Evolutionary conservation across 164 flowering plant genomes (phyloP).

Genomic region (Macadamia tetraphylla): DNA sequence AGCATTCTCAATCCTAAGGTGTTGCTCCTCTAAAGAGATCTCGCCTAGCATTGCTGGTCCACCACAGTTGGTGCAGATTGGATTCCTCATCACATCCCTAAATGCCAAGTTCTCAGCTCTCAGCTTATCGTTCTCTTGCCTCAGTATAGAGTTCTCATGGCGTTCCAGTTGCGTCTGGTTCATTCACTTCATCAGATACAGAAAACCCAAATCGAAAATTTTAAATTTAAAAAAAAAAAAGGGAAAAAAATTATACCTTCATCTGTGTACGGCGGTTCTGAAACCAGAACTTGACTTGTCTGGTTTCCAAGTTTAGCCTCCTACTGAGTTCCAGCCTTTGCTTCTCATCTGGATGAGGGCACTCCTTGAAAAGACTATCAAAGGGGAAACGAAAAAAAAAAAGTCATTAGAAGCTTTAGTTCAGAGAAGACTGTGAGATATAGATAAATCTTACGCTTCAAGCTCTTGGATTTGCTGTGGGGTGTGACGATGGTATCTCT

Average conservation of each 20-base stretch:
- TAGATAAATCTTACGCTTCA: slow-evolving; percentile 54
- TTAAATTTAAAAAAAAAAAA: background rate
- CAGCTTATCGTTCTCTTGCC: slow-evolving; percentile 92
- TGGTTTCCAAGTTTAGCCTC: slow-evolving; percentile 71
- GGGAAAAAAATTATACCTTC: slow-evolving; percentile 48
- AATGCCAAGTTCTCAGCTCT: slow-evolving; percentile 85
- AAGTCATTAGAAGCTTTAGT: slow-evolving; percentile 5
- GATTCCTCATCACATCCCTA: slow-evolving; percentile 85
- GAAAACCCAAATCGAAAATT: too few species aligned
- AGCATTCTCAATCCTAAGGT: slow-evolving; percentile 86
- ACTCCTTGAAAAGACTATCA: slow-evolving; percentile 86
- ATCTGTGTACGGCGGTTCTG: slow-evolving; percentile 95
- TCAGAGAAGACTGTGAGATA: slow-evolving; percentile 4
- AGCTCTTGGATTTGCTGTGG: slow-evolving; percentile 99
- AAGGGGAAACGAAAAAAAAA: slow-evolving; percentile 2
- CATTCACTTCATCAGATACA: background rate
- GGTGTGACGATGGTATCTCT: slow-evolving; percentile 95
- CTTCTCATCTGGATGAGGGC: slow-evolving; percentile 99
- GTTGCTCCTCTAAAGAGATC: slow-evolving; percentile 83
- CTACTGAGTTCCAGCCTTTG: slow-evolving; percentile 84
- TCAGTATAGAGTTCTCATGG: slow-evolving; percentile 80
- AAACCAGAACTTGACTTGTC: slow-evolving; percentile 98
- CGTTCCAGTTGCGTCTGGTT: slow-evolving; percentile 88
- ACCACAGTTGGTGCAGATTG: slow-evolving; percentile 87
- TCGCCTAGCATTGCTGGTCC: slow-evolving; percentile 91